phyloP scores from a whole-genome alignment of 352 stramenopile genomes.

The Phytopythium litorale region DNA sequence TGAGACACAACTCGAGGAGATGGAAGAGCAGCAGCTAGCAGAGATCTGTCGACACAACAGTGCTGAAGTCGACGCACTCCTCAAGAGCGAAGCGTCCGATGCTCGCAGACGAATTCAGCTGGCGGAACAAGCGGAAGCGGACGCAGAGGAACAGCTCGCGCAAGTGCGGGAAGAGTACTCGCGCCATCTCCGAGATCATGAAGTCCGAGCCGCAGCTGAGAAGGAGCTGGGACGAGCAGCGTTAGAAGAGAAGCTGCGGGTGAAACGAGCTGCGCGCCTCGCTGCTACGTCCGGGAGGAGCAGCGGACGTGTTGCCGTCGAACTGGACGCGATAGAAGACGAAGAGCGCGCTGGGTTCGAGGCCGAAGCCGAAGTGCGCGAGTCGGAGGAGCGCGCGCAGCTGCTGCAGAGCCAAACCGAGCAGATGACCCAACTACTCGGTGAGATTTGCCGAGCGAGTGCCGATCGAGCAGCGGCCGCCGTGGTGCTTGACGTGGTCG shows the following conservation, averaged over 20 bases:
- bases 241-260: slow-evolving; percentile 21
- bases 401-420: neutral
- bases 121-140: neutral
- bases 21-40: slow-evolving; percentile 2
- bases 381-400: neutral
- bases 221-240: slow-evolving; percentile 22
- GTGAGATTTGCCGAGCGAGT: neutral
- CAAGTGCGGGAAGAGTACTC: slow-evolving; percentile 22
- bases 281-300: neutral
- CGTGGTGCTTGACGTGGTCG: neutral
- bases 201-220: slow-evolving; percentile 11
- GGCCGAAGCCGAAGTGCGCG: neutral
- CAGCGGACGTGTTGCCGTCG: neutral
- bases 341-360: slow-evolving; percentile 4
- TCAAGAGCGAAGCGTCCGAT: neutral
- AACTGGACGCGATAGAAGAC: neutral
- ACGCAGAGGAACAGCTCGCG: slow-evolving; percentile 12
- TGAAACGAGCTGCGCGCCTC: slow-evolving; percentile 6
- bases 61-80: neutral
- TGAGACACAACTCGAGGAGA: slow-evolving; percentile 4
- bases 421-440: neutral
- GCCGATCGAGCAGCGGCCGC: neutral
- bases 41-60: neutral
- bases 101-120: neutral
- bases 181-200: slow-evolving; percentile 18